Base-by-base conservation (phyloP, 306 rosid genomes). In the Castanea sativa region DNA sequence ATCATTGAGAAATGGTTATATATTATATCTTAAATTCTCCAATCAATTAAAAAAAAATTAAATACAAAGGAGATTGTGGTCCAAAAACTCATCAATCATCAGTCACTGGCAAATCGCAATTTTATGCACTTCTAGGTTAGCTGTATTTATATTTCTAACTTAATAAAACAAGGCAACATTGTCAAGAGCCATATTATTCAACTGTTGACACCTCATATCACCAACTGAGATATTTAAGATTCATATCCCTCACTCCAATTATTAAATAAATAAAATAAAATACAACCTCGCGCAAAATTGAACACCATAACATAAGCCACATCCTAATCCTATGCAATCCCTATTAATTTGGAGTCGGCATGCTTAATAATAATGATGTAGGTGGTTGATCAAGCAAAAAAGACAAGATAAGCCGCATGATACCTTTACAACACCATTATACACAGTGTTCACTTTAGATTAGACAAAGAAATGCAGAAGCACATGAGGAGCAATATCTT, bases 311-410 rank as follows among this genome's bases (percentile, higher is more conserved):
- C 32, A 12, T 3, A 1, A 23, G 14, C 12, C 32, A 59, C 7
- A 11, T 73, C 61, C 18, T 3, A 45, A 21, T 43, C 51, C 11
- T 14, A 51, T 16, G 64, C 79, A 73, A 68, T 56, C 69, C 79
- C 84, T 73, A 75, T 78, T 80, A 81, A 70, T 71, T 83, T 29
- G 89, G 79, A 85, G 78, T 83, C 71, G 80, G 79, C 53, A 74
- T 73, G 73, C 70, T 63, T 72, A 53, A 70, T 85, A 45, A 88
- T 85, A 53, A 88, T 81, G 52, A 85, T 88, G 76, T 33, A 57
- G 59, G 15, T 9, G 71, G 81, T 82, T 85, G 82, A 81, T 72
- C 58, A 58, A 63, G 70, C 69, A 55, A 73, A 73, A 71, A 79
- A 73, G 74, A 59, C 51, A 71, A 49, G 63, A 78, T 71, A 78